A percentile compares a stretch with the other conserved stretches of the same genome.
phyloP scores from a whole-genome alignment of 2,329 filamentous ascomycete genomes.

The Neopestalotiopsis sp. region DNA sequence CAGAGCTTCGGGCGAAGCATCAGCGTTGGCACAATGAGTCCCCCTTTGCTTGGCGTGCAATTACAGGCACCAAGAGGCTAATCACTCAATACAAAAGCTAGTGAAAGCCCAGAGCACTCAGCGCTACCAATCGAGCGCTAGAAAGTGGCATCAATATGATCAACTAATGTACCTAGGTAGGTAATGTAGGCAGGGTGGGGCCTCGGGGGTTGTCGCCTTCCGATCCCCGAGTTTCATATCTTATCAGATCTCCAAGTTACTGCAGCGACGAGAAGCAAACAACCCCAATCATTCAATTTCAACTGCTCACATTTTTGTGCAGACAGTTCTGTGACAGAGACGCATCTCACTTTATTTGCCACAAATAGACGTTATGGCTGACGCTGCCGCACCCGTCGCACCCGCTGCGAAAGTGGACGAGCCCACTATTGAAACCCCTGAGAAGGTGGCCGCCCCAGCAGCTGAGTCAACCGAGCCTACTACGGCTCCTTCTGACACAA shows the following conservation, averaged over 20 bases:
- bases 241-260: constrained; percentile 15
- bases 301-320: not conserved
- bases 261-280: not conserved
- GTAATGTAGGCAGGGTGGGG: not conserved
- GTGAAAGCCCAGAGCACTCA: no score
- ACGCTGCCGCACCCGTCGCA: not conserved
- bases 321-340: not conserved
- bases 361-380: not conserved
- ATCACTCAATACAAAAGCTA: no score
- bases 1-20: no score
- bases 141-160: no score
- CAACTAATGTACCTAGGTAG: no score
- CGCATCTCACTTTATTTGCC: not conserved
- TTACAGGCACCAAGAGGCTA: no score
- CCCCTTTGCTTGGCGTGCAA: no score
- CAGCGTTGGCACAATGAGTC: no score
- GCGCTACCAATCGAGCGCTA: no score
- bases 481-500: not conserved
- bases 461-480: constrained; percentile 7
- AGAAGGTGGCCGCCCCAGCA: constrained; percentile 2
- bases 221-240: not conserved
- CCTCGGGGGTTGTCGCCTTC: not conserved
- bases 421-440: not conserved
- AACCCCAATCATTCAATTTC: not conserved
- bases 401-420: not conserved